phyloP scores from a whole-genome alignment of 257 asterid species.

The Salvia hispanica region DNA sequence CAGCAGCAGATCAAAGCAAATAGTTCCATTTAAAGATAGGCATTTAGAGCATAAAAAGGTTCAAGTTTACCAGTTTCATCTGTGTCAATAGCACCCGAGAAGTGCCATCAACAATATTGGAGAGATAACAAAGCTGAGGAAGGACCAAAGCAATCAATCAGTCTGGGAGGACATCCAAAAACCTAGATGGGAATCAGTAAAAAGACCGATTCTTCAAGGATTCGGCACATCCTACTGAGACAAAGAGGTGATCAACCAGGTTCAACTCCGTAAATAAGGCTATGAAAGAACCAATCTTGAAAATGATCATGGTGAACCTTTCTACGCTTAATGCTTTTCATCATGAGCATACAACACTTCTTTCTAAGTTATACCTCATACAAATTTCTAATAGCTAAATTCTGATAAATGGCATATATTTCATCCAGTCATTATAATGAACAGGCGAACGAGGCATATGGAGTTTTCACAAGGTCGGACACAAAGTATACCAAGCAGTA shows the following conservation, averaged over 20 bases:
- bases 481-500: neutral
- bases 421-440: conserved; percentile 11
- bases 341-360: neutral
- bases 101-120: neutral
- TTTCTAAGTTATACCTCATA: neutral
- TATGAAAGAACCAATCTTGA: conserved; percentile 7
- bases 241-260: neutral
- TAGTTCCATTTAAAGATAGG: neutral
- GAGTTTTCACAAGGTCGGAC: neutral
- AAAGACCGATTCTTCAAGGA: neutral
- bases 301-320: neutral
- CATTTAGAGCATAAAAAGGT: neutral
- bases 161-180: neutral
- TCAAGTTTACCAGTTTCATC: neutral
- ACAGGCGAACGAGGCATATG: neutral
- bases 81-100: neutral
- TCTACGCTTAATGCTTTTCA: neutral
- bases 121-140: conserved; percentile 10
- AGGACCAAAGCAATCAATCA: neutral
- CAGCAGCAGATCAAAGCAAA: neutral
- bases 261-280: neutral
- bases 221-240: neutral
- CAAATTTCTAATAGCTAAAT: neutral
- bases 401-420: neutral
- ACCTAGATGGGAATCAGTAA: neutral